Evolutionary conservation across 78 protist genomes (phyloP).

Genomic region (Dictyostelium citrinum): DNA sequence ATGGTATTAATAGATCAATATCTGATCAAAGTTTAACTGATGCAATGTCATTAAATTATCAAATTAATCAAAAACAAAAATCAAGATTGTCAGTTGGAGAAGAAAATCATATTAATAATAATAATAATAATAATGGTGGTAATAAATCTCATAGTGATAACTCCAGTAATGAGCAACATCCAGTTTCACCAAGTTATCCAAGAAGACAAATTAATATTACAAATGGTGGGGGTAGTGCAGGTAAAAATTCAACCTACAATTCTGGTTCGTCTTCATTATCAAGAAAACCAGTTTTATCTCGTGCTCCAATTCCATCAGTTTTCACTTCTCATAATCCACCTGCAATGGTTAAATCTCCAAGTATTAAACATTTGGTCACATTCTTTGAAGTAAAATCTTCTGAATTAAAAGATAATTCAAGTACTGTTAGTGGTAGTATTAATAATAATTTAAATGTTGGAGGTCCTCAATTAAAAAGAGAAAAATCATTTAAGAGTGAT

Average conservation of each 20-base stretch:
- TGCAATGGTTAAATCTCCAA: constrained; percentile 11
- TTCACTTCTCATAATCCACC: background rate
- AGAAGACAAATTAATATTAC: background rate
- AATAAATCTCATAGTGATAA: constrained; percentile 3
- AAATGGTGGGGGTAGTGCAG: background rate
- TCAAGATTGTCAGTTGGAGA: background rate
- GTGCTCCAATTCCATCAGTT: constrained; percentile 39
- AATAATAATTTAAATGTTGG: background rate
- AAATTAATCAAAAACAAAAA: background rate
- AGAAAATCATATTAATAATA: background rate
- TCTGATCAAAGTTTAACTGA: constrained; percentile 28
- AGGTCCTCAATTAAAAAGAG: constrained; percentile 7
- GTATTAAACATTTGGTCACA: constrained; percentile 22
- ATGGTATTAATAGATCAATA: background rate
- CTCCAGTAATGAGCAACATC: constrained; percentile 8
- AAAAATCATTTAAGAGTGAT: constrained; percentile 16
- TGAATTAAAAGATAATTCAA: background rate
- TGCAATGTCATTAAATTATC: background rate
- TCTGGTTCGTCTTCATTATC: background rate
- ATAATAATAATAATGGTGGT: background rate
- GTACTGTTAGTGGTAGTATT: background rate
- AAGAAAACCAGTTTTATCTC: constrained; percentile 16
- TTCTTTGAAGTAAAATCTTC: constrained; percentile 33
- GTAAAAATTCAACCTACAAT: background rate
- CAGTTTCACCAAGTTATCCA: background rate